These are phyloP conservation scores for Leptographium radiaticola DNA, from an alignment of 2,329 filamentous ascomycete genomes.

Conservation along the genomic window DNA sequence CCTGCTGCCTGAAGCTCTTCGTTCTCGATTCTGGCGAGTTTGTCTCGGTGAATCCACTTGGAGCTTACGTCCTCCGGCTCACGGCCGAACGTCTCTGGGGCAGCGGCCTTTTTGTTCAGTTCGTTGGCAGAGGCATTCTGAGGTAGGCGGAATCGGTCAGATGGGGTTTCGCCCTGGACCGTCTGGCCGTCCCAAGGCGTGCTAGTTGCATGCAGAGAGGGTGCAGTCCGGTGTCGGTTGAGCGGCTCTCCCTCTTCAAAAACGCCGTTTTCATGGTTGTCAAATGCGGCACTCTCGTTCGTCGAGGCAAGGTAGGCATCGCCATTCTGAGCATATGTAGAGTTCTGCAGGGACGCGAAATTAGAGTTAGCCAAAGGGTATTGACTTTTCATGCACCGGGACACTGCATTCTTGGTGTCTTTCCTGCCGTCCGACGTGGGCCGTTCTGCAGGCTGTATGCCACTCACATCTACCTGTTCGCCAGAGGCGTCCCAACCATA, in stretches of 20 bases:
- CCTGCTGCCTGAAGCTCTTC: slow-evolving; percentile 70
- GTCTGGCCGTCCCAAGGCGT: slow-evolving; percentile 4
- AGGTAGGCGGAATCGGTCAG: slow-evolving; percentile 26
- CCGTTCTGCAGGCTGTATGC: slow-evolving; percentile 1
- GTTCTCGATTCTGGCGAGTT: slow-evolving; percentile 69
- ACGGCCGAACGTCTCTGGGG: slow-evolving; percentile 18
- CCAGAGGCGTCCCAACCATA: slow-evolving; percentile 16
- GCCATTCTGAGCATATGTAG: background rate
- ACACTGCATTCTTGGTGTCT: too few relatives aligned
- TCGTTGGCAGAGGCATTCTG: slow-evolving; percentile 2
- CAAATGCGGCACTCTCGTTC: background rate
- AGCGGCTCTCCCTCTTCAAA: background rate
- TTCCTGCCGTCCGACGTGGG: background rate
- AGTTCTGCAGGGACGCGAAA: background rate
- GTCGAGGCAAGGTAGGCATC: background rate
- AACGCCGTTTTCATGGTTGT: background rate
- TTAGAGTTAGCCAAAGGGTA: background rate
- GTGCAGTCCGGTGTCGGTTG: background rate
- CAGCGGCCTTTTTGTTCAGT: slow-evolving; percentile 13
- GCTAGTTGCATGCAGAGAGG: background rate
- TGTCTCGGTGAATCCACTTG: slow-evolving; percentile 79
- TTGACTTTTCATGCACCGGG: background rate
- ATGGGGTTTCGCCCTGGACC: slow-evolving; percentile 30
- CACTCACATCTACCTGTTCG: slow-evolving; percentile 11
- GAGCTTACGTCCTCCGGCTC: slow-evolving; percentile 41